Percentiles rank a stretch among this genome's conserved stretches.
These are phyloP conservation scores for Fusarium protoensiforme DNA, from an alignment of 2,329 filamentous ascomycete species.

Conservation along the genomic window DNA sequence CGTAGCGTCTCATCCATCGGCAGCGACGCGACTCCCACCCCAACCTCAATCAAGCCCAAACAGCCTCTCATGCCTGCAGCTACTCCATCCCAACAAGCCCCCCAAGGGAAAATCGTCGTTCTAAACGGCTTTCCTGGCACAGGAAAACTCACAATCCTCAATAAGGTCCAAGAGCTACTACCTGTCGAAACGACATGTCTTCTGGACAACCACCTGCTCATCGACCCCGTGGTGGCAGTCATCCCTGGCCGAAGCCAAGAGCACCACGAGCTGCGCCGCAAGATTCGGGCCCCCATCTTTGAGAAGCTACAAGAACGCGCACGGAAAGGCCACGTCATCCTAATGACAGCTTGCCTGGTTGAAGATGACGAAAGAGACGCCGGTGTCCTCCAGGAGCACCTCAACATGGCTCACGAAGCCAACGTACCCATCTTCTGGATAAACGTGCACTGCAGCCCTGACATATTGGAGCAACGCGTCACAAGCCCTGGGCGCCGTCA, in stretches of 20 bases:
- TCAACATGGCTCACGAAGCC: slow-evolving; percentile 8
- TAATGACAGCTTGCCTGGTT: slow-evolving; percentile 34
- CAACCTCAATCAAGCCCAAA: not conserved
- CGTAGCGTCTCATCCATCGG: not conserved
- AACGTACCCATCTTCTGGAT: slow-evolving; percentile 19
- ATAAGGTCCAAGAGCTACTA: slow-evolving; percentile 13
- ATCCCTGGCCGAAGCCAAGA: slow-evolving; percentile 22
- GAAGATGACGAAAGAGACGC: slow-evolving; percentile 7
- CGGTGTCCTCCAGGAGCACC: slow-evolving; percentile 21
- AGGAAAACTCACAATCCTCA: slow-evolving; percentile 36
- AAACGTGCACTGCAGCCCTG: not conserved
- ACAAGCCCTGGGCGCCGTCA: not conserved
- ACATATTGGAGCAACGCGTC: not conserved
- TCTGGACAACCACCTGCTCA: slow-evolving; percentile 36
- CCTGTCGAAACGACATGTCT: slow-evolving; percentile 14
- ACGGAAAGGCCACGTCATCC: slow-evolving; percentile 8
- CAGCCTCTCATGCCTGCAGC: not conserved
- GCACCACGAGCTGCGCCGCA: slow-evolving; percentile 31
- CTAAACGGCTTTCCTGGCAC: slow-evolving; percentile 36
- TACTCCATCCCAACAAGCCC: not conserved
- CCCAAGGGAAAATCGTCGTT: slow-evolving; percentile 13
- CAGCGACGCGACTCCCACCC: not conserved
- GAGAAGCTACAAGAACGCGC: slow-evolving; percentile 11
- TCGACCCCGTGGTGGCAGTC: slow-evolving; percentile 26
- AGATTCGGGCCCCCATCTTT: slow-evolving; percentile 28